Evolutionary conservation across 306 rosid species (phyloP), one percentile per base, ranked within the genome.

Genomic region (Quercus variabilis): DNA sequence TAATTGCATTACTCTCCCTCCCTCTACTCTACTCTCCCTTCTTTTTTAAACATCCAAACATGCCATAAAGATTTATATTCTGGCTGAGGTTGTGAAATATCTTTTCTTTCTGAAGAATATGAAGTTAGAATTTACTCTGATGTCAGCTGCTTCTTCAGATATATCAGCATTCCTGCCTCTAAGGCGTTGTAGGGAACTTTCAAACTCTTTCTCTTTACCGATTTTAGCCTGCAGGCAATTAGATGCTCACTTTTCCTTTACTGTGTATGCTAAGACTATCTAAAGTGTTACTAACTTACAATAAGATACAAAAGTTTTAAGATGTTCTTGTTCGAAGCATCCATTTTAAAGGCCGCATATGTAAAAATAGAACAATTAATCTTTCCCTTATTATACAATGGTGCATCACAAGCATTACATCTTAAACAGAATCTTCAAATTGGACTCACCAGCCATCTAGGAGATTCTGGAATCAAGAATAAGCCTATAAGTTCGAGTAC

Each of bases 391-490:
- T 63, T 5, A 63, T 13, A 63, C 69, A 13, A 11, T 14, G 19
- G 11, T 21, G 67, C 6, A 59, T 10, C 67, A 59, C 26, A 59
- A 23, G 12, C 17, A 13, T 14, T 13, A 28, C 7, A 62, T 5
- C 15, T 31, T 23, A 35, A 6, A 49, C 4, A 57, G 25, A 19
- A 11, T 15, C 20, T 30, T n/a, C 19, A 43, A 33, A 41, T 71
- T 67, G 52, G 62, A 85, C 94, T 90, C 75, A 91, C 98, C 89
- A 92, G 85, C 97, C 97, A 94, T 86, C 97, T 91, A 59, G 98
- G 98, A 56, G 98, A 94, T 87, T 94, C 93, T 3, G 93, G 94
- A 79, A 92, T 87, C 82, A 92, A 91, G 74, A 88, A 83, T 33
- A 92, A 86, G 74, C 97, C 84, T 49, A 92, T n/a, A 74, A 92